Base-by-base conservation (phyloP, 164 flowering plant species). In the Echeveria elegans region DNA sequence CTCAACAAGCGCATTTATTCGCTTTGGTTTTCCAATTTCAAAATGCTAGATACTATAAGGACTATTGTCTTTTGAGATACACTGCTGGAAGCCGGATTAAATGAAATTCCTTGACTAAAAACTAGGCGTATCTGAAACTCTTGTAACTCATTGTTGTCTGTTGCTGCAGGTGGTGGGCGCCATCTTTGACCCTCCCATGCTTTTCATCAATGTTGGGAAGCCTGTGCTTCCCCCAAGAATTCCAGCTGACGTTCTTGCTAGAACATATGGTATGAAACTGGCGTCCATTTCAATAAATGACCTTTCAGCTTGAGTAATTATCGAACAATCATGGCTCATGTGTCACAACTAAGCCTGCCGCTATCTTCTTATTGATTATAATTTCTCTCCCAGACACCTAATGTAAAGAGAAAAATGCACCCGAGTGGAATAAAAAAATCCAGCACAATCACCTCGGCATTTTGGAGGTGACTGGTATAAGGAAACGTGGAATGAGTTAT, bases 391-490 rank as follows among this genome's bases (percentile, higher is more conserved):
- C 52, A 81, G 97, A 79, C 81, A 68, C 38, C 59, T 34, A 85
- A 67, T 79, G 83, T 88, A 69, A 86, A 89, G 72, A 78, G 72
- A 70, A 77, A 43, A 69, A 71, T 72, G 76, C 70, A 69, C 21
- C 77, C 83, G 9, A 75, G 73, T 68, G 68, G 84, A 9, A 74
- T 83, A 63, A 81, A 77, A 68, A 66, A 88, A 91, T 60, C 91
- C 95, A 19, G 91, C 98, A 28, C 93, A 94, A 78, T 94, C 97
- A 11, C 96, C 97, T 15, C 78, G 97, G 67, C 99, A 94, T 82
- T 94, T 94, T 80, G 97, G 98, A 67, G 97, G 99, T 76, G 97
- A 94, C 63, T 94, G 98, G 98, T 80, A 94, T 71, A 87, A 88
- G 74, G 97, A n/a, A n/a, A n/a, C n/a, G n/a, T n/a, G n/a, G 76